phyloP scores from a whole-genome alignment of 2,329 filamentous ascomycete genomes.

The Aspergillus sp. region DNA sequence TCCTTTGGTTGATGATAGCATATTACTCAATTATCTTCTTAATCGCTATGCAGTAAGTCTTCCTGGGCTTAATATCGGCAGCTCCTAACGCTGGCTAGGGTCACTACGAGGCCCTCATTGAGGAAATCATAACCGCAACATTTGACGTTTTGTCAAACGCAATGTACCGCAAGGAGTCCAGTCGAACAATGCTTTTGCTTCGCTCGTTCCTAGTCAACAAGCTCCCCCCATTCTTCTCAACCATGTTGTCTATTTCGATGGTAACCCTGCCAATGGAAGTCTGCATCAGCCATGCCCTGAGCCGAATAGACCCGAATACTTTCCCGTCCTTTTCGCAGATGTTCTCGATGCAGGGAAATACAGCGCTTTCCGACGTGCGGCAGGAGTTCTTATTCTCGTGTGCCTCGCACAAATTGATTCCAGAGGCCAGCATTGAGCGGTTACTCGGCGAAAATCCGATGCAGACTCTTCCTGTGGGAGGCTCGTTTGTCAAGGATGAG shows the following conservation, averaged over 20 bases:
- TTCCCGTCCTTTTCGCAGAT: slow-evolving; percentile 66
- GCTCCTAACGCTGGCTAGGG: slow-evolving; percentile 49
- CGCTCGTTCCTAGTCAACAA: slow-evolving; percentile 84
- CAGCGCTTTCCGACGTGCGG: slow-evolving; percentile 64
- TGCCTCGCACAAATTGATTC: slow-evolving; percentile 81
- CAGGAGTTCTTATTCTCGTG: slow-evolving; percentile 89
- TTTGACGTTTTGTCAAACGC: slow-evolving; percentile 90
- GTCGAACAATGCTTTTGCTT: slow-evolving; percentile 66
- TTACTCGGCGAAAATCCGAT: slow-evolving; percentile 83
- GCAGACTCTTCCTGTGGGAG: slow-evolving; percentile 69
- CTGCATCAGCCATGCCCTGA: slow-evolving; percentile 66
- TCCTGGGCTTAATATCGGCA: not conserved
- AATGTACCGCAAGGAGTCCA: slow-evolving; percentile 67
- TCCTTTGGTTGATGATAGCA: slow-evolving; percentile 77
- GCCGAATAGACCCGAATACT: slow-evolving; percentile 60
- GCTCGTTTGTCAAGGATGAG: slow-evolving; percentile 68
- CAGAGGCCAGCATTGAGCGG: slow-evolving; percentile 72
- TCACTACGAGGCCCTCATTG: slow-evolving; percentile 72
- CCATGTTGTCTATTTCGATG: slow-evolving; percentile 58
- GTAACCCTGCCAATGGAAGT: slow-evolving; percentile 61
- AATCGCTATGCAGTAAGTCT: slow-evolving; percentile 73
- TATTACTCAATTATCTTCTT: slow-evolving; percentile 76
- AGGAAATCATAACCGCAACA: slow-evolving; percentile 81
- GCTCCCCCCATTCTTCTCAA: slow-evolving; percentile 61
- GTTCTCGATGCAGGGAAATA: slow-evolving; percentile 60